Evolutionary conservation across 129 eudicot genomes (phyloP).

Genomic region (Lactuca sativa): DNA sequence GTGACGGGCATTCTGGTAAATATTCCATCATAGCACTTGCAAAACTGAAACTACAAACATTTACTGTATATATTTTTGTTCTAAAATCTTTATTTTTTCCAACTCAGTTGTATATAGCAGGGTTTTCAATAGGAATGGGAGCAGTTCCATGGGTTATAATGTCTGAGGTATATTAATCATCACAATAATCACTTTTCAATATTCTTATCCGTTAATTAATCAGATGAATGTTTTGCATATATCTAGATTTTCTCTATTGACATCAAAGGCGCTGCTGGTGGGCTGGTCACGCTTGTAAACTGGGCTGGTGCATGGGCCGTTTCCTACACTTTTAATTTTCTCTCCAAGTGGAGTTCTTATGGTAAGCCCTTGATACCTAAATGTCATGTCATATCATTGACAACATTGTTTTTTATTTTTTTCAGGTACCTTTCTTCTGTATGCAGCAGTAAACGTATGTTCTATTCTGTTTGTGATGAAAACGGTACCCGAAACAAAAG

Average conservation of each 20-base stretch:
- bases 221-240: constrained; percentile 1
- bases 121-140: constrained; percentile 90
- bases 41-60: not conserved
- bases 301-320: constrained; percentile 67
- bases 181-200: not conserved
- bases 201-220: not conserved
- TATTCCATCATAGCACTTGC: constrained; percentile 6
- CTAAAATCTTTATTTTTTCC: not conserved
- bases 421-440: constrained; percentile 81
- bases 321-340: constrained; percentile 63
- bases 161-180: constrained; percentile 74
- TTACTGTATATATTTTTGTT: not conserved
- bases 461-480: constrained; percentile 58
- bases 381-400: not conserved
- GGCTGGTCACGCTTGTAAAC: constrained; percentile 57
- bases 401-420: constrained; percentile 15
- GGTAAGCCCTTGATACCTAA: too few species aligned
- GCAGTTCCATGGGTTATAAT: constrained; percentile 95
- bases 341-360: constrained; percentile 57
- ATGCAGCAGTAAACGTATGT: constrained; percentile 61
- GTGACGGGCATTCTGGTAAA: constrained; percentile 81
- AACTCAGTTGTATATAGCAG: constrained; percentile 54
- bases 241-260: constrained; percentile 53
- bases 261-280: constrained; percentile 61
- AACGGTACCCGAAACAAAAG: constrained; percentile 87